Percentiles rank a stretch among this genome's conserved stretches.
Evolutionary conservation across 2,329 filamentous ascomycete species (phyloP).

Genomic region (Verticillium dahliae): DNA sequence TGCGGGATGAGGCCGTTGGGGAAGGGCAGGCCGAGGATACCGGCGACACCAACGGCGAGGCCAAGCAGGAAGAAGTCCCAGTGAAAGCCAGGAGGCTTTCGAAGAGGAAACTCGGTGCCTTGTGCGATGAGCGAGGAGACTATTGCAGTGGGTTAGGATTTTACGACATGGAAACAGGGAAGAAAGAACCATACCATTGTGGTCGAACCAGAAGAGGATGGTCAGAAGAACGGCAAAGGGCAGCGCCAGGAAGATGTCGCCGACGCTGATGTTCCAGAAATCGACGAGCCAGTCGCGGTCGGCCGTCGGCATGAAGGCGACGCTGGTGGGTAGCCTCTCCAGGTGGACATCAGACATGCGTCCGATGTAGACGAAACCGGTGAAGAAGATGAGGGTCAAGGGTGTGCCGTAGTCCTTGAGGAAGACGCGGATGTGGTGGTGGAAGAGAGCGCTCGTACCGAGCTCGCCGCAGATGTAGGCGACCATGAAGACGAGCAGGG

Average conservation of each 20-base stretch:
- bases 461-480: conserved; percentile 69
- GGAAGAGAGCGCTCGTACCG: conserved; percentile 65
- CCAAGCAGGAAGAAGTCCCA: conserved; percentile 81
- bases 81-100: conserved; percentile 77
- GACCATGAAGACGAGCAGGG: conserved; percentile 70
- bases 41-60: conserved; percentile 68
- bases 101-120: conserved; percentile 74
- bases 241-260: conserved; percentile 75
- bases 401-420: conserved; percentile 87
- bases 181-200: conserved; percentile 56
- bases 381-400: conserved; percentile 78
- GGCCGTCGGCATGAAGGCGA: conserved; percentile 71
- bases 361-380: conserved; percentile 80
- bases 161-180: not conserved
- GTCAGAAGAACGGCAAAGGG: conserved; percentile 81
- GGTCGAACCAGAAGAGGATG: conserved; percentile 83
- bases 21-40: conserved; percentile 70
- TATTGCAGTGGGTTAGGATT: conserved; percentile 20
- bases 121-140: conserved; percentile 79
- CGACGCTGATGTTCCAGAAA: conserved; percentile 71
- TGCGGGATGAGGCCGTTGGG: conserved; percentile 81
- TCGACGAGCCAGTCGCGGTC: conserved; percentile 70
- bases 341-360: conserved; percentile 68
- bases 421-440: conserved; percentile 70
- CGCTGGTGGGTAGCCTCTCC: conserved; percentile 66